These are phyloP conservation scores for Metschnikowia kunwiensis DNA, from an alignment of 805 yeast species.

Conservation along the genomic window DNA sequence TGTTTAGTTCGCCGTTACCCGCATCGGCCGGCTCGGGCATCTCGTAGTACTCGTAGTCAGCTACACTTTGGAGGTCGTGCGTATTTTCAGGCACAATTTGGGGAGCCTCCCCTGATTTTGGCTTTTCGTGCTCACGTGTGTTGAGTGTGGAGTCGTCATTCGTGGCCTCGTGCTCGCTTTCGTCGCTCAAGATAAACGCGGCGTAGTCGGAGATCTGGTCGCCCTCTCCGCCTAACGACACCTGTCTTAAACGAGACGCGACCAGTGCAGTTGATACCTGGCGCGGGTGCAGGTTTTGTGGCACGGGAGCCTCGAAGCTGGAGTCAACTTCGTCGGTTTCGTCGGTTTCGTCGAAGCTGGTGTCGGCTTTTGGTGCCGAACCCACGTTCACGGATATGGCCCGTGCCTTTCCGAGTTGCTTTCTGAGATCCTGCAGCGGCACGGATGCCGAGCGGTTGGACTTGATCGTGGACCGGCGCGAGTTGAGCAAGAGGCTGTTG, in stretches of 20 bases:
- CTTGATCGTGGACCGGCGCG: slow-evolving; percentile 31
- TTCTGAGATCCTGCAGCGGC: slow-evolving; percentile 22
- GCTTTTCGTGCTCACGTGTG: background rate
- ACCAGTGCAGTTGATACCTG: slow-evolving; percentile 6
- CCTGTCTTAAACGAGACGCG: slow-evolving; percentile 4
- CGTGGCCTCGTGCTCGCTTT: slow-evolving; percentile 6
- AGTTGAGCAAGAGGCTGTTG: slow-evolving; percentile 20
- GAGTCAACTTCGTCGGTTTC: background rate
- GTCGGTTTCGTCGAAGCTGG: background rate
- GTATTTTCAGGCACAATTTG: too few species aligned
- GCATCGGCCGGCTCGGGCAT: too few species aligned
- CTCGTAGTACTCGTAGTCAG: too few species aligned
- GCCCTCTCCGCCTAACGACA: background rate
- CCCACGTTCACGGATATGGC: slow-evolving; percentile 16
- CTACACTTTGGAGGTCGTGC: too few species aligned
- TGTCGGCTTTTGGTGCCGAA: background rate
- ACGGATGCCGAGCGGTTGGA: slow-evolving; percentile 37
- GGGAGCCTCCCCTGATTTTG: too few species aligned
- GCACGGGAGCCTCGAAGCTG: background rate
- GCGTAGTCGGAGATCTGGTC: slow-evolving; percentile 19
- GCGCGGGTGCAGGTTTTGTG: background rate
- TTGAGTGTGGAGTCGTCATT: slow-evolving; percentile 1
- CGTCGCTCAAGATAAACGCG: slow-evolving; percentile 12
- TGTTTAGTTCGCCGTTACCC: slow-evolving; percentile 1
- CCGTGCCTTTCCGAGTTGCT: slow-evolving; percentile 4